Base-by-base conservation (phyloP, 1,284 basidiomycete genomes). In the Apiotrichum akiyoshidainum region DNA sequence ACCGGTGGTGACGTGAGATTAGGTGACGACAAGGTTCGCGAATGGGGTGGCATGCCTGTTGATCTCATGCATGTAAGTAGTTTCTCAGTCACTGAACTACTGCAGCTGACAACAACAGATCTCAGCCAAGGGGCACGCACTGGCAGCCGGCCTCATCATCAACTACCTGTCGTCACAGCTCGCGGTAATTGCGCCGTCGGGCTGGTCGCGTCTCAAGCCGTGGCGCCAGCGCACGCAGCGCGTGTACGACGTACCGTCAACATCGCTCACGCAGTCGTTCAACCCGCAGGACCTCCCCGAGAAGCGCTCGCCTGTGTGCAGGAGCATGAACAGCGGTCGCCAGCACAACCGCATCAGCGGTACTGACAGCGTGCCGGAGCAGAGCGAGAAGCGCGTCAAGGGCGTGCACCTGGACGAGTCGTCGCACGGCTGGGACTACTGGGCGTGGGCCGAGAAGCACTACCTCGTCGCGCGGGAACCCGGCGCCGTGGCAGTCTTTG, bases 11-110 rank as follows among this genome's bases (percentile, higher is more conserved):
- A 68, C 42, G 64, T 73, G 0, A 50, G 58, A 2, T 47, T 68
- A 44, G 67, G 67, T 12, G 75, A 77, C 58, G 61, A 65, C 17
- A 77, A 77, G 58, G 73, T 74, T 14, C 58, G 67, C 47, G 62
- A 68, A 50, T 71, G 68, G 68, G 71, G 73, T 2, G 72, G 72
- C 2, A 56, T 67, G 9, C 56, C 69, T 14, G 75, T 77, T 11
- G 75, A 77, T 52, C 59, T 77, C 37, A 73, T 77, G 71, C 74
- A 76, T 54, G 73, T 75, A 55, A 70, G 75, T 72, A 13, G 9
- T 31, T 3, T 31, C n/a, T n/a, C n/a, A n/a, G n/a, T n/a, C n/a
- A 31, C 26, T 31, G 26, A 7, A 31, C 26, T 31, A 31, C 26
- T 7, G 7, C 4, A 7, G 42, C 31, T 54, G 14, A n/a, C 19